A percentile compares a stretch with the other conserved stretches of the same genome.
These are phyloP conservation scores for Pseudogymnoascus pannorum DNA, from an alignment of 2,329 filamentous ascomycete genomes.

Conservation along the genomic window DNA sequence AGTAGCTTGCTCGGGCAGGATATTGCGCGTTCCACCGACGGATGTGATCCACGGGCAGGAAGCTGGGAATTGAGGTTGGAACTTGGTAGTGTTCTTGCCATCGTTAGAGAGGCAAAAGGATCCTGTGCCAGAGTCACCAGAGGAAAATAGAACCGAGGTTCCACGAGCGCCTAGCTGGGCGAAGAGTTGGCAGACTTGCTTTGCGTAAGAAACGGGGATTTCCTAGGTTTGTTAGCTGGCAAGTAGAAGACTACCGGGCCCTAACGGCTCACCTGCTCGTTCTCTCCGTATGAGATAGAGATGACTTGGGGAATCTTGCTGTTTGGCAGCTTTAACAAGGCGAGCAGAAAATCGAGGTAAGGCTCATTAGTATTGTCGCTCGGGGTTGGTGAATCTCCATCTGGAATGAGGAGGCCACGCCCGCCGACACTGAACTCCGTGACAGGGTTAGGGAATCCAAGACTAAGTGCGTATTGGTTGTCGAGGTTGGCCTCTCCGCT, in stretches of 20 bases:
- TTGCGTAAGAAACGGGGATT: constrained; percentile 51
- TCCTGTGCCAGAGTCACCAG: constrained; percentile 43
- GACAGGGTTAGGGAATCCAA: constrained; percentile 40
- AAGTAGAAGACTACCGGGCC: not conserved
- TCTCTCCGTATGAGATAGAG: constrained; percentile 57
- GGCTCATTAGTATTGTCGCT: constrained; percentile 54
- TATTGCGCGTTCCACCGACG: constrained; percentile 52
- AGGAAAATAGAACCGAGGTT: constrained; percentile 51
- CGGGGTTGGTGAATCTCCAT: constrained; percentile 32
- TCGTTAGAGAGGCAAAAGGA: constrained; percentile 51
- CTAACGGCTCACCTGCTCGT: constrained; percentile 41
- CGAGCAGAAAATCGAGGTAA: constrained; percentile 51
- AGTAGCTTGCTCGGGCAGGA: constrained; percentile 40
- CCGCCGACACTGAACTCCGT: constrained; percentile 39
- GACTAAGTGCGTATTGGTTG: constrained; percentile 43
- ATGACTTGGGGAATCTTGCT: constrained; percentile 50
- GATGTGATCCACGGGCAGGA: constrained; percentile 61
- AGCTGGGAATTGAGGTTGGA: constrained; percentile 54
- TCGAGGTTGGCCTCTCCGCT: constrained; percentile 49
- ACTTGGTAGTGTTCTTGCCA: constrained; percentile 44
- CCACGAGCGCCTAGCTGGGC: constrained; percentile 56
- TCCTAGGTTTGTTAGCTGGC: constrained; percentile 25
- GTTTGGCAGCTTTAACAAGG: constrained; percentile 28
- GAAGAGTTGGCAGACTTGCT: constrained; percentile 52
- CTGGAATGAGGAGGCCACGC: constrained; percentile 43